phyloP scores from a whole-genome alignment of 2,329 filamentous ascomycete species.

The Beauveria sp. region DNA sequence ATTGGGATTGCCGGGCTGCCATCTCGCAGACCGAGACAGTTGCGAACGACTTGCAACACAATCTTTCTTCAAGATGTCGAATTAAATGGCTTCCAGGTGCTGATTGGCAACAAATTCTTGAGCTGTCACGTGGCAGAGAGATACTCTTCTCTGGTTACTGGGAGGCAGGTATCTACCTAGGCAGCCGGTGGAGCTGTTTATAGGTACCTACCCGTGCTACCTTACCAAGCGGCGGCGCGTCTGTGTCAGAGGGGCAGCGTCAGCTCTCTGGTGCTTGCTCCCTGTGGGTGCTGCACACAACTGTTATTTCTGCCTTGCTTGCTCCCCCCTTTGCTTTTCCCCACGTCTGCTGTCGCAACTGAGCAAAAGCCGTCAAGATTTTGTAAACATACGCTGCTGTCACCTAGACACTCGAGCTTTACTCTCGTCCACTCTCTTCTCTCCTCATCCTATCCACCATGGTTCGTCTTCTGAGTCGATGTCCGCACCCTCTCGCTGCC shows the following conservation, averaged over 20 bases:
- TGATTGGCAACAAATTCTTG: not conserved
- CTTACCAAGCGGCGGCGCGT: no score
- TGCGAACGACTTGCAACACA: not conserved
- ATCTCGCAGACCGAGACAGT: not conserved
- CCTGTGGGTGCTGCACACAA: slow-evolving; percentile 4
- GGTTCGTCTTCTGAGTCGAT: slow-evolving; percentile 2
- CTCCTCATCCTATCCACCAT: slow-evolving; percentile 3
- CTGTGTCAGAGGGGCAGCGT: not conserved
- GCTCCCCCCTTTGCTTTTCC: slow-evolving; percentile 9
- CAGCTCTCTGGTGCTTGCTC: not conserved
- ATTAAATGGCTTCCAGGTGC: not conserved
- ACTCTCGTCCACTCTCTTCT: not conserved
- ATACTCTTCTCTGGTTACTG: not conserved
- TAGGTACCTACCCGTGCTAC: not conserved
- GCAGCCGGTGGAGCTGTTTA: no score
- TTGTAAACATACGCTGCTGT: not conserved
- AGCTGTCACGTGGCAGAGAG: not conserved
- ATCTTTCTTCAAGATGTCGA: not conserved
- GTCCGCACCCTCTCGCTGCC: not conserved
- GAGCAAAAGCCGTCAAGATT: not conserved
- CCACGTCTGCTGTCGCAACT: slow-evolving; percentile 8
- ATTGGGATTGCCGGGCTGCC: not conserved
- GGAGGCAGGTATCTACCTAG: no score
- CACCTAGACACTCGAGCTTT: not conserved
- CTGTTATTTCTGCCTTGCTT: slow-evolving; percentile 10